phyloP scores from a whole-genome alignment of 768 basidiomycete species.

The Lanmaoa rubissima region DNA sequence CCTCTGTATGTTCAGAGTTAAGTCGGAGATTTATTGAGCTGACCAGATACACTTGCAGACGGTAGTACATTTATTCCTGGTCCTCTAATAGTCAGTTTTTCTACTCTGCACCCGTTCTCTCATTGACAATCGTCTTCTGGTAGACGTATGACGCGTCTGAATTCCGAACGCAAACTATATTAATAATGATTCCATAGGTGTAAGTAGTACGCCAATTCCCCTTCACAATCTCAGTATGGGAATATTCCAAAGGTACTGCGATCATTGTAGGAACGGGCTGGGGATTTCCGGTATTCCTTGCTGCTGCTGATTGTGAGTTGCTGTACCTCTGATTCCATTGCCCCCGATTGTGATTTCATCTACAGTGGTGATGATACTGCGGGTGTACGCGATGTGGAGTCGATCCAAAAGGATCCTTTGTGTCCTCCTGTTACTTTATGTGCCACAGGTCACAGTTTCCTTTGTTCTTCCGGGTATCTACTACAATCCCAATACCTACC shows the following conservation, averaged over 20 bases:
- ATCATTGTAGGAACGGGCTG: background rate
- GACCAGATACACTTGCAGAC: background rate
- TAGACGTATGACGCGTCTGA: background rate
- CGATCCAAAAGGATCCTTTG: too few relatives aligned
- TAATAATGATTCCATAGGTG: background rate
- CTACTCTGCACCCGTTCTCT: too few relatives aligned
- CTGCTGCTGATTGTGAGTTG: constrained; percentile 1
- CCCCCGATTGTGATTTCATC: too few relatives aligned
- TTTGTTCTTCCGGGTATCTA: too few relatives aligned
- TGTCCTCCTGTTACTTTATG: too few relatives aligned
- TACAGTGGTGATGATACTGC: too few relatives aligned
- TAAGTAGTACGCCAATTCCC: background rate
- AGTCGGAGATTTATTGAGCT: background rate
- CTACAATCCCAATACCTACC: too few relatives aligned
- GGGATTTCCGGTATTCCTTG: background rate
- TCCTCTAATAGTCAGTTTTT: background rate
- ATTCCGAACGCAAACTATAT: too few relatives aligned
- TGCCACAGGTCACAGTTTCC: too few relatives aligned
- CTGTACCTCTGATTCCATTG: too few relatives aligned
- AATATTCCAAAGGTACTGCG: background rate
- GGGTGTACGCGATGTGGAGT: too few relatives aligned
- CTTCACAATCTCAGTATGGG: too few relatives aligned
- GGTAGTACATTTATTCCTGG: background rate
- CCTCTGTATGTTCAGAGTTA: background rate
- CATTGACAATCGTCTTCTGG: background rate